Conservation (phyloP, 495 filamentous ascomycete species). For the Penicillium nucicola region DNA sequence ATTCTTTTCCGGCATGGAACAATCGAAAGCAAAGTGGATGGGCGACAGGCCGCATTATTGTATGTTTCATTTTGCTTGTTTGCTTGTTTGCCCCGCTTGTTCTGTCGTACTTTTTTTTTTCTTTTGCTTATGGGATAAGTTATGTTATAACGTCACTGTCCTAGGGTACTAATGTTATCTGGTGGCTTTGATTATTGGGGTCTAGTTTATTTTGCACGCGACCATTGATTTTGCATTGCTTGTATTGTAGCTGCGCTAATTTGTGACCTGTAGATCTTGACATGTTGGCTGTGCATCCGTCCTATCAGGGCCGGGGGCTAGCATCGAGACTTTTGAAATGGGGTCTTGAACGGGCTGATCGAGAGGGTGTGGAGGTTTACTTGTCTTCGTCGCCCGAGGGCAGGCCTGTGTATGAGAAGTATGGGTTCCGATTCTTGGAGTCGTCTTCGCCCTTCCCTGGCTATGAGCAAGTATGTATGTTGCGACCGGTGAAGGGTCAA, state of each 20-base stretch:
- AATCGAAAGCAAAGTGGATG: slow-evolving; percentile 19
- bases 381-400: slow-evolving; percentile 31
- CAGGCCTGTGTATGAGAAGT: slow-evolving; percentile 29
- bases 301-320: slow-evolving; percentile 38
- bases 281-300: slow-evolving; percentile 31
- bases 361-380: slow-evolving; percentile 34
- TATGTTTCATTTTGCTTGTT: slow-evolving; percentile 11
- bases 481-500: slow-evolving; percentile 7
- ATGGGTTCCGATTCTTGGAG: slow-evolving; percentile 25
- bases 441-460: slow-evolving; percentile 16
- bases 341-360: slow-evolving; percentile 39
- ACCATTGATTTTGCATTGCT: not conserved
- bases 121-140: not conserved
- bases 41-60: slow-evolving; percentile 24
- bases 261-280: slow-evolving; percentile 25
- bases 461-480: slow-evolving; percentile 19
- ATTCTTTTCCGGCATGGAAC: slow-evolving; percentile 25
- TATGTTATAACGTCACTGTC: too few species aligned
- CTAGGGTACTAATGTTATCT: too few species aligned
- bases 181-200: too few species aligned
- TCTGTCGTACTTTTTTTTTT: not conserved
- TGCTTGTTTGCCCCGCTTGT: too few species aligned
- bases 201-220: too few species aligned
- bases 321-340: slow-evolving; percentile 37
- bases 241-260: not conserved